Conservation (phyloP, 2,329 filamentous ascomycete genomes). For the Botrytis paeoniae region DNA sequence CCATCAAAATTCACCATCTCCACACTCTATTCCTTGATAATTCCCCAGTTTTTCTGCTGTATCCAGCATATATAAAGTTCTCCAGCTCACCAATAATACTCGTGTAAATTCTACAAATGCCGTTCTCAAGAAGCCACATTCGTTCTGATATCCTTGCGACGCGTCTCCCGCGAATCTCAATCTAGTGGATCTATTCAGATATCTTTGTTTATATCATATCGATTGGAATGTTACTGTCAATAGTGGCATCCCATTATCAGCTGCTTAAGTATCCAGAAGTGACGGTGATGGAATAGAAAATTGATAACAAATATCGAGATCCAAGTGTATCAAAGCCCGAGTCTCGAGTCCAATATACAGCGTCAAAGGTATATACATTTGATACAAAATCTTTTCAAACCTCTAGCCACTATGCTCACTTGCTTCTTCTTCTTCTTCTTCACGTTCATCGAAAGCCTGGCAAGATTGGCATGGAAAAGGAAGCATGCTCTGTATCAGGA, state of each 20-base stretch:
- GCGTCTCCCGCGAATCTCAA: too few species aligned
- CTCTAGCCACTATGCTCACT: too few species aligned
- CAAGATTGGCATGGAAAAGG: neutral
- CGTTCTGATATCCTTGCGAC: too few species aligned
- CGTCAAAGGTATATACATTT: too few species aligned
- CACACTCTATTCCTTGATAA: rapidly evolving
- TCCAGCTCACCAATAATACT: neutral
- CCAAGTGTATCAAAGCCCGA: neutral
- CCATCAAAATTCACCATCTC: neutral
- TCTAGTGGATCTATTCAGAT: neutral
- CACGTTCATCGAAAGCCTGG: rapidly evolving
- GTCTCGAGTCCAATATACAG: neutral
- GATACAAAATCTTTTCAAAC: too few species aligned
- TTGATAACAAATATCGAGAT: neutral
- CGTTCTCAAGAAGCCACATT: too few species aligned
- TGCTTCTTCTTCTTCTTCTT: too few species aligned
- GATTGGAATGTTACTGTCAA: neutral
- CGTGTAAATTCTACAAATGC: neutral
- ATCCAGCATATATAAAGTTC: neutral
- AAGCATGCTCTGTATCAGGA: neutral
- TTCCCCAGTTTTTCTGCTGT: neutral
- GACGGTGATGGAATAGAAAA: neutral
- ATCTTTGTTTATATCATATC: neutral
- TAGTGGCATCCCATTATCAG: neutral
- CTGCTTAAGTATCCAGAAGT: neutral